phyloP scores from a whole-genome alignment of 2,329 filamentous ascomycete species.

The Aspergillus spinulosporus region DNA sequence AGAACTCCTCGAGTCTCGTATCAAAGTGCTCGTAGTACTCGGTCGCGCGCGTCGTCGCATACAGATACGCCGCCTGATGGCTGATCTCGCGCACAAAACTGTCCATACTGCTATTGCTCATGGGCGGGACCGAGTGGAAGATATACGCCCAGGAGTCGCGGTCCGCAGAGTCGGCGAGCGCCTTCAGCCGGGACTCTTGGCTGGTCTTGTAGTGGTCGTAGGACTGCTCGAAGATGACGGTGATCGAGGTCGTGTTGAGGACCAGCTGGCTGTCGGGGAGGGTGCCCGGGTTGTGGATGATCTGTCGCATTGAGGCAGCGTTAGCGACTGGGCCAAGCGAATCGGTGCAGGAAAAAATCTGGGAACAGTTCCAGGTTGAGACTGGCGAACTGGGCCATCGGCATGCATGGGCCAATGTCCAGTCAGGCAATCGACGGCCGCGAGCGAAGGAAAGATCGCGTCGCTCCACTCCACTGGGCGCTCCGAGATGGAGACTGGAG shows the following conservation, averaged over 20 bases:
- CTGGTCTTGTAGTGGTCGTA: slow-evolving; percentile 13
- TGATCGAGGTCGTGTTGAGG: slow-evolving; percentile 14
- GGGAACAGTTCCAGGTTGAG: no score
- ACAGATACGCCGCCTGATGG: slow-evolving; percentile 16
- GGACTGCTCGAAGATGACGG: slow-evolving; percentile 18
- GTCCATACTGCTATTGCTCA: slow-evolving; percentile 9
- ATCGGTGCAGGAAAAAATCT: no score
- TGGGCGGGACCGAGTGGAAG: slow-evolving; percentile 16
- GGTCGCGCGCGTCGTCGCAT: slow-evolving; percentile 10
- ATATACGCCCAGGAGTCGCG: slow-evolving; percentile 15
- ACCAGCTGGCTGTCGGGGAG: slow-evolving; percentile 15
- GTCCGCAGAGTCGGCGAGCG: background rate
- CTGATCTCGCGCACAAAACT: slow-evolving; percentile 15
- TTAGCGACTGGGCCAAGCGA: no score
- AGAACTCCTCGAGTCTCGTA: slow-evolving; percentile 9
- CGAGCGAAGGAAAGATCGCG: no score
- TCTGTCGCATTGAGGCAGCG: background rate
- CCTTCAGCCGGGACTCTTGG: background rate
- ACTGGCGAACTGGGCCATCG: no score
- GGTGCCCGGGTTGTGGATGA: slow-evolving; percentile 22
- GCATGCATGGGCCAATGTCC: no score
- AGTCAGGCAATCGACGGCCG: no score
- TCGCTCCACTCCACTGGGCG: no score
- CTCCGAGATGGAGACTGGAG: no score
- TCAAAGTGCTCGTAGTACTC: slow-evolving; percentile 19